A percentile compares a stretch with the other conserved stretches of the same genome.
Conservation (phyloP, 2,329 filamentous ascomycete species). For the Botryotinia narcissicola region DNA sequence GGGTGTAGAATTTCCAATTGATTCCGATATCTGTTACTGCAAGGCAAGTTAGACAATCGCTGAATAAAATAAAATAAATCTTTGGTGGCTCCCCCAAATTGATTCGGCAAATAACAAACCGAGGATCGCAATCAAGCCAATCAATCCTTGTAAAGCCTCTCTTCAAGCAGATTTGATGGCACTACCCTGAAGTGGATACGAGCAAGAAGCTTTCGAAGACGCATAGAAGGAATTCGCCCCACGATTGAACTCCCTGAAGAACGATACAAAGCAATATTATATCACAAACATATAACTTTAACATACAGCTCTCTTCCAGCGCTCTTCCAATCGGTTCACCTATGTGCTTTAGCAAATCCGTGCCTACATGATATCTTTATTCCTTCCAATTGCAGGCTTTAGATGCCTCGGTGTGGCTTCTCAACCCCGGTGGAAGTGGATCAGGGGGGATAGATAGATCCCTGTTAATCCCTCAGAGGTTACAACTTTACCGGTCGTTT, state of each 20-base stretch:
- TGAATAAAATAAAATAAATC: conserved; percentile 13
- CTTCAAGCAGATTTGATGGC: conserved; percentile 3
- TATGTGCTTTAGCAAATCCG: neutral
- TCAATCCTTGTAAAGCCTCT: neutral
- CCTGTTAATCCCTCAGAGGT: neutral
- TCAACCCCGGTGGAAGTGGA: neutral
- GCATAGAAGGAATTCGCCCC: conserved; percentile 20
- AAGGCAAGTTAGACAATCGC: conserved; percentile 4
- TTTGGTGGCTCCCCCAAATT: neutral
- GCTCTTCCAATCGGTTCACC: conserved; percentile 13
- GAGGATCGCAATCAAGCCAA: neutral
- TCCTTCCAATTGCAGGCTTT: neutral
- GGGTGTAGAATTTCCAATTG: neutral
- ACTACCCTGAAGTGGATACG: conserved; percentile 12
- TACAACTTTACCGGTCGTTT: neutral
- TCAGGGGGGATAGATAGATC: conserved; percentile 2
- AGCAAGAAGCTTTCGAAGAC: conserved; percentile 22
- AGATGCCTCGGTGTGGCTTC: conserved; percentile 13
- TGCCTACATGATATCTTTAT: neutral
- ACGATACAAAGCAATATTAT: neutral
- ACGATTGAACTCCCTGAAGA: conserved; percentile 5
- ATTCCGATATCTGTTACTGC: neutral
- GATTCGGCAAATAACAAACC: conserved; percentile 8
- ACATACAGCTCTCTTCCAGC: neutral
- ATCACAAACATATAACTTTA: neutral